phyloP scores from a whole-genome alignment of 1,284 basidiomycete species.

The Agaricales sp. region DNA sequence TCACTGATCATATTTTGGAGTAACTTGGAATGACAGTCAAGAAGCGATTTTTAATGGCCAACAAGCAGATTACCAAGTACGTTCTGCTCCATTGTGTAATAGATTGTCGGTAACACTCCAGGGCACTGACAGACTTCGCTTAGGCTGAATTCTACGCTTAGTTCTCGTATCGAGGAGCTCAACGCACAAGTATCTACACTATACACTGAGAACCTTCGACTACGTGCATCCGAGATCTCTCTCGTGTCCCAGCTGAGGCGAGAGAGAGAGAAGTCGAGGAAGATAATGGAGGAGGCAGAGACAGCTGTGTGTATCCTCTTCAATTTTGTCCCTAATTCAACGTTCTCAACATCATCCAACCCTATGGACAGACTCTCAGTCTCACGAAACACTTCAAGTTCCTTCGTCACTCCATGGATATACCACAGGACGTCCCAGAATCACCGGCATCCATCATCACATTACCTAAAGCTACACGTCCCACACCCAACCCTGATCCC shows the following conservation, averaged over 20 bases:
- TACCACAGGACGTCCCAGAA: slow-evolving; percentile 21
- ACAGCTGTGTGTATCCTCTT: slow-evolving; percentile 43
- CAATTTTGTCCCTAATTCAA: slow-evolving; percentile 5
- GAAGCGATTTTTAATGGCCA: slow-evolving; percentile 81
- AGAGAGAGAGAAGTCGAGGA: slow-evolving; percentile 65
- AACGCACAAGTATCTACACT: slow-evolving; percentile 70
- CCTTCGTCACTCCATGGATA: slow-evolving; percentile 50
- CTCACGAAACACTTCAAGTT: slow-evolving; percentile 56
- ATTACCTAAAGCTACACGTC: slow-evolving; percentile 31
- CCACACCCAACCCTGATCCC: slow-evolving; percentile 29
- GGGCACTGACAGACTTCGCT: not conserved
- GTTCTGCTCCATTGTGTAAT: slow-evolving; percentile 9
- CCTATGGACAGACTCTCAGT: slow-evolving; percentile 37
- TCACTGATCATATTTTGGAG: slow-evolving; percentile 5
- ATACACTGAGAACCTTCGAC: slow-evolving; percentile 69
- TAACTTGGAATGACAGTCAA: slow-evolving; percentile 49
- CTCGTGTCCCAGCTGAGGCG: slow-evolving; percentile 64
- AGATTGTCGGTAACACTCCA: not conserved
- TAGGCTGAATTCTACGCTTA: slow-evolving; percentile 75
- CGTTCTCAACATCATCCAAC: slow-evolving; percentile 8
- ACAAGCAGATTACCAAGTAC: slow-evolving; percentile 83
- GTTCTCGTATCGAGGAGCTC: slow-evolving; percentile 73
- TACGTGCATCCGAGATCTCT: slow-evolving; percentile 70
- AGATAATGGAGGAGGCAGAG: slow-evolving; percentile 61
- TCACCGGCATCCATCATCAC: slow-evolving; percentile 33